A percentile compares a stretch with the other conserved stretches of the same genome.
Evolutionary conservation across 169 alveolate genomes (phyloP).

Genomic region (Cryptosporidium meleagridis): DNA sequence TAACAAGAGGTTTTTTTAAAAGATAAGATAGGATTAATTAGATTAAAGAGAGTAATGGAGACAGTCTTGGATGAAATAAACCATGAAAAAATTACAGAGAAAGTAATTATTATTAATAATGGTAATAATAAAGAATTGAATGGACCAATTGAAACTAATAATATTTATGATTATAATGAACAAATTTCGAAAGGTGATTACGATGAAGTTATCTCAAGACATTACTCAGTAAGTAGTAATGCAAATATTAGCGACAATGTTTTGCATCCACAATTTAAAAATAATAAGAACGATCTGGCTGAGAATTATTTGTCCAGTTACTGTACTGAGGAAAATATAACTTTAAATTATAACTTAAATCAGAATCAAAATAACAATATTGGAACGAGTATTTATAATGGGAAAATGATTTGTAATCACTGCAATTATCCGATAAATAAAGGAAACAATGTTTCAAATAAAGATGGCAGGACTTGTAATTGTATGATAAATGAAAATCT

Average conservation of each 20-base stretch:
- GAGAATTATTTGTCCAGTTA: slow-evolving; percentile 30
- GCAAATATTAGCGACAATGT: neutral
- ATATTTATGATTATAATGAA: slow-evolving; percentile 3
- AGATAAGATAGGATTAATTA: neutral
- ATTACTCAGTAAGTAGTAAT: slow-evolving; percentile 12
- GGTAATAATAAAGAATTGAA: neutral
- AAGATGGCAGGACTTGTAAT: slow-evolving; percentile 16
- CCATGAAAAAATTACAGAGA: slow-evolving; percentile 40
- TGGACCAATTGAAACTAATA: slow-evolving; percentile 6
- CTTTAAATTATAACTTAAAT: slow-evolving; percentile 15
- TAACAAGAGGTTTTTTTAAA: neutral
- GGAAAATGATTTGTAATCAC: slow-evolving; percentile 11
- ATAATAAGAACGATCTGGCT: neutral
- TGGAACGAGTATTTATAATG: neutral
- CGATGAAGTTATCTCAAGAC: neutral
- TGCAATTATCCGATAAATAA: slow-evolving; percentile 17
- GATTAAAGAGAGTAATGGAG: slow-evolving; percentile 33
- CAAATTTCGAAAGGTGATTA: slow-evolving; percentile 21
- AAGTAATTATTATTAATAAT: neutral
- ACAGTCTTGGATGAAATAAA: slow-evolving; percentile 9
- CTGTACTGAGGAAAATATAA: slow-evolving; percentile 3
- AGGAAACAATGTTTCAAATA: neutral
- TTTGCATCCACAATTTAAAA: slow-evolving; percentile 16
- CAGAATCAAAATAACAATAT: slow-evolving; percentile 10
- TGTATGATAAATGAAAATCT: slow-evolving; percentile 34